phyloP scores from a whole-genome alignment of 2,329 filamentous ascomycete species.

The Colletotrichum echinochloae region DNA sequence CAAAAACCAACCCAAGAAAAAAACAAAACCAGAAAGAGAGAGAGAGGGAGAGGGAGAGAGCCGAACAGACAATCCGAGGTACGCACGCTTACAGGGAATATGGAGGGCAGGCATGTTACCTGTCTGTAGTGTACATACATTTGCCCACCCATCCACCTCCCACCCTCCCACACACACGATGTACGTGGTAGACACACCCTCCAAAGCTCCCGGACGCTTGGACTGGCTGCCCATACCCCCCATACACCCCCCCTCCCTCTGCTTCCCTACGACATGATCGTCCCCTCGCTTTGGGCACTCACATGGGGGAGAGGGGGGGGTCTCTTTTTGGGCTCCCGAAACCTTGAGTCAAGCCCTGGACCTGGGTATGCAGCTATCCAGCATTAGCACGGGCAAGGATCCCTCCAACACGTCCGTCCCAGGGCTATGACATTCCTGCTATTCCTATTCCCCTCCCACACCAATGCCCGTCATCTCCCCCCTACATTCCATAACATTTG shows the following conservation, averaged over 20 bases:
- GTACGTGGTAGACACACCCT: too few species aligned
- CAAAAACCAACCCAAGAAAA: neutral
- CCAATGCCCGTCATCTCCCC: conserved; percentile 41
- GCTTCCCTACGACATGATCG: conserved; percentile 39
- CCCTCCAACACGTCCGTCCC: conserved; percentile 38
- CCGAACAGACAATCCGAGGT: conserved; percentile 18
- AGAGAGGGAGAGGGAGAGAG: conserved; percentile 2
- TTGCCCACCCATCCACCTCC: neutral
- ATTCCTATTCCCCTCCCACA: conserved; percentile 37
- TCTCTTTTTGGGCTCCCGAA: conserved; percentile 40
- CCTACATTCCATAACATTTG: conserved; percentile 40
- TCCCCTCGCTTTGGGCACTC: conserved; percentile 41
- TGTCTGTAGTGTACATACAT: neutral
- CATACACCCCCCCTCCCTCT: conserved; percentile 21
- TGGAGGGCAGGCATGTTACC: conserved; percentile 24
- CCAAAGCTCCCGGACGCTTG: conserved; percentile 38
- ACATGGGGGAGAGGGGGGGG: conserved; percentile 15
- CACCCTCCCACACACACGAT: too few species aligned
- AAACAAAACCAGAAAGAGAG: neutral
- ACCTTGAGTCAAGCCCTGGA: conserved; percentile 41
- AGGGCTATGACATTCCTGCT: conserved; percentile 41
- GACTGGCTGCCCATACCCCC: conserved; percentile 18
- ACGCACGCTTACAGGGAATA: conserved; percentile 24
- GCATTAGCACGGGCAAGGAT: conserved; percentile 38
- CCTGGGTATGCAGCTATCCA: conserved; percentile 42